Percentiles rank a stretch among this genome's conserved stretches.
Conservation (phyloP, 2,329 filamentous ascomycete species). For the Acrodontium crateriforme region DNA sequence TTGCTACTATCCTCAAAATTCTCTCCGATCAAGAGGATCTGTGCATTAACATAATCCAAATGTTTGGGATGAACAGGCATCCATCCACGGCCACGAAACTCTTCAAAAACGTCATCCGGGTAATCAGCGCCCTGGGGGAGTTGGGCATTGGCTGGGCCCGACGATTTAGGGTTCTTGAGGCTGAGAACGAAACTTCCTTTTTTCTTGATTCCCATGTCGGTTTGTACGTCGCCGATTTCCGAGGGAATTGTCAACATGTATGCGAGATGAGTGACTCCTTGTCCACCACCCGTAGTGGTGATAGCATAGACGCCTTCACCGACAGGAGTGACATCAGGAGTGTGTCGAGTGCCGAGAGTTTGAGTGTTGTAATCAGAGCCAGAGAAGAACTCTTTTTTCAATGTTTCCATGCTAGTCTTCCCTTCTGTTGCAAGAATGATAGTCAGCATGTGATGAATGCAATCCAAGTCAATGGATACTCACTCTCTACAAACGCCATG, state of each 20-base stretch:
- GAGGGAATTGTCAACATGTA: slow-evolving; percentile 67
- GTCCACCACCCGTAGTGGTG: slow-evolving; percentile 51
- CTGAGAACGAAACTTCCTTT: slow-evolving; percentile 68
- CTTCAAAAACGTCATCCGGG: slow-evolving; percentile 57
- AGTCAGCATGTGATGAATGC: no score
- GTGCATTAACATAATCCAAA: slow-evolving; percentile 58
- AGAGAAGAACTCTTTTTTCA: slow-evolving; percentile 60
- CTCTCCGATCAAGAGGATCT: slow-evolving; percentile 68
- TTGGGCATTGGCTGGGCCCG: slow-evolving; percentile 48
- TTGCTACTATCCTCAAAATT: slow-evolving; percentile 43
- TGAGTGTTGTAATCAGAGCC: slow-evolving; percentile 60
- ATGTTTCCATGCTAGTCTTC: slow-evolving; percentile 47
- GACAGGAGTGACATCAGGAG: slow-evolving; percentile 57
- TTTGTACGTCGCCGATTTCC: slow-evolving; percentile 56
- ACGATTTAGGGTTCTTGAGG: slow-evolving; percentile 63
- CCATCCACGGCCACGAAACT: slow-evolving; percentile 64
- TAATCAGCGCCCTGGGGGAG: slow-evolving; percentile 56
- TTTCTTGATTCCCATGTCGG: slow-evolving; percentile 55
- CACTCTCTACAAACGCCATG: slow-evolving; percentile 76
- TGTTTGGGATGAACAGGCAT: slow-evolving; percentile 52
- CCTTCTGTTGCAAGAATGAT: no score
- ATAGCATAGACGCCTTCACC: slow-evolving; percentile 79
- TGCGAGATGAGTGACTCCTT: slow-evolving; percentile 50
- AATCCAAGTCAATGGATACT: no score
- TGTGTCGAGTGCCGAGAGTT: slow-evolving; percentile 55